These are phyloP conservation scores for Kodamaea arcana DNA, from an alignment of 1,139 yeast genomes.

Conservation along the genomic window DNA sequence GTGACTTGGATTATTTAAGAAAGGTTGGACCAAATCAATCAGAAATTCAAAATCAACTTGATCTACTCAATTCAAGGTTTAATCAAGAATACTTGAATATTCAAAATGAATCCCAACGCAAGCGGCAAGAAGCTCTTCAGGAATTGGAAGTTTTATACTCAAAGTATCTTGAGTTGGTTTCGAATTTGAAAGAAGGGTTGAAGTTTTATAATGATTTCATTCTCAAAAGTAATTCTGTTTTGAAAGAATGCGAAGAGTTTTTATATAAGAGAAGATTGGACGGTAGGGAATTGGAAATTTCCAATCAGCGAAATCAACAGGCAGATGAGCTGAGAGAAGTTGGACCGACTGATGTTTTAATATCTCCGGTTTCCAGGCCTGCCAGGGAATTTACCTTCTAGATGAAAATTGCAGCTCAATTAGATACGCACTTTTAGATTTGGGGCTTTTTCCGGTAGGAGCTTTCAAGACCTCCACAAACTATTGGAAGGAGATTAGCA, in stretches of 20 bases:
- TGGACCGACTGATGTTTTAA: too few species aligned
- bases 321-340: too few species aligned
- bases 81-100: constrained; percentile 13
- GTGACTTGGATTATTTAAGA: constrained; percentile 37
- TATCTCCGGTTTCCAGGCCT: too few species aligned
- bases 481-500: too few species aligned
- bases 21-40: constrained; percentile 39
- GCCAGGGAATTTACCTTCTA: neutral
- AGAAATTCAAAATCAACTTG: constrained; percentile 40
- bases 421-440: too few species aligned
- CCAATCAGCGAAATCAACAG: too few species aligned
- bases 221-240: constrained; percentile 44
- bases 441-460: too few species aligned
- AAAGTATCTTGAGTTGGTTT: constrained; percentile 52
- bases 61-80: constrained; percentile 37
- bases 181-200: constrained; percentile 65
- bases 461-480: too few species aligned
- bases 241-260: constrained; percentile 50
- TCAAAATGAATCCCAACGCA: constrained; percentile 22
- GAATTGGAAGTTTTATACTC: constrained; percentile 50
- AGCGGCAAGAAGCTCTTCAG: constrained; percentile 50
- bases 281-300: constrained; percentile 50
- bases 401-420: neutral
- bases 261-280: constrained; percentile 51
- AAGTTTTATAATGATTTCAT: constrained; percentile 66